phyloP scores from a whole-genome alignment of 495 filamentous ascomycete genomes.

The Arthonia radiata region DNA sequence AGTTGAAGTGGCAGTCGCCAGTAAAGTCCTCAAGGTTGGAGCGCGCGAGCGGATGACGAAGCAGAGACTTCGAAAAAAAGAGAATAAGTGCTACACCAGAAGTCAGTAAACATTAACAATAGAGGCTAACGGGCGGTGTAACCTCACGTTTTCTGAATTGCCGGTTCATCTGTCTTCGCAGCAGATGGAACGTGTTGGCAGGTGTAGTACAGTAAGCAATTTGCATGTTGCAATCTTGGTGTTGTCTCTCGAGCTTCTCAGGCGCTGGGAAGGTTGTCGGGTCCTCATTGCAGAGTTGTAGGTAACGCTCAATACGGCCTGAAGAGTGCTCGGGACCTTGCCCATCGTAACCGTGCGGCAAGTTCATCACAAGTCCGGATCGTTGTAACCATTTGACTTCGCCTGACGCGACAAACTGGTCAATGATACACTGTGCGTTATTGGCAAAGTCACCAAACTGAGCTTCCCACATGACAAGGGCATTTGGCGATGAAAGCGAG shows the following conservation, averaged over 20 bases:
- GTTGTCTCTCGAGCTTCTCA: slow-evolving; percentile 84
- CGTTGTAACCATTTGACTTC: slow-evolving; percentile 97
- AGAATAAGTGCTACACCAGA: slow-evolving; percentile 47
- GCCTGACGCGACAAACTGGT: slow-evolving; percentile 94
- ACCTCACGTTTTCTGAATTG: slow-evolving; percentile 95
- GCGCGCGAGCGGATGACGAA: slow-evolving; percentile 77
- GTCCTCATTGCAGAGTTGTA: slow-evolving; percentile 96
- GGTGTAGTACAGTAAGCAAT: slow-evolving; percentile 83
- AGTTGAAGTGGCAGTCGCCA: slow-evolving; percentile 66
- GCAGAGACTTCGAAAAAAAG: slow-evolving; percentile 90
- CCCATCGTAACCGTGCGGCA: slow-evolving; percentile 94
- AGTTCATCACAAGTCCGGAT: slow-evolving; percentile 76
- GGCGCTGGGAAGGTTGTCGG: slow-evolving; percentile 66
- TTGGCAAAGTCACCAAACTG: slow-evolving; percentile 99
- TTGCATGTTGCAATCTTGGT: slow-evolving; percentile 99
- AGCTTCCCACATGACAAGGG: slow-evolving; percentile 95
- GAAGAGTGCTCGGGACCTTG: slow-evolving; percentile 98
- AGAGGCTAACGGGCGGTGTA: not conserved
- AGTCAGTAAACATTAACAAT: slow-evolving; percentile 14
- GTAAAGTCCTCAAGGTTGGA: slow-evolving; percentile 75
- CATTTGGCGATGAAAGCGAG: slow-evolving; percentile 86
- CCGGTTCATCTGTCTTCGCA: slow-evolving; percentile 90
- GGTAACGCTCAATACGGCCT: slow-evolving; percentile 85
- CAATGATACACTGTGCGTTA: slow-evolving; percentile 95
- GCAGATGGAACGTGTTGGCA: slow-evolving; percentile 84